Evolutionary conservation across 352 stramenopile genomes (phyloP).

Genomic region (Peronospora tabacina): DNA sequence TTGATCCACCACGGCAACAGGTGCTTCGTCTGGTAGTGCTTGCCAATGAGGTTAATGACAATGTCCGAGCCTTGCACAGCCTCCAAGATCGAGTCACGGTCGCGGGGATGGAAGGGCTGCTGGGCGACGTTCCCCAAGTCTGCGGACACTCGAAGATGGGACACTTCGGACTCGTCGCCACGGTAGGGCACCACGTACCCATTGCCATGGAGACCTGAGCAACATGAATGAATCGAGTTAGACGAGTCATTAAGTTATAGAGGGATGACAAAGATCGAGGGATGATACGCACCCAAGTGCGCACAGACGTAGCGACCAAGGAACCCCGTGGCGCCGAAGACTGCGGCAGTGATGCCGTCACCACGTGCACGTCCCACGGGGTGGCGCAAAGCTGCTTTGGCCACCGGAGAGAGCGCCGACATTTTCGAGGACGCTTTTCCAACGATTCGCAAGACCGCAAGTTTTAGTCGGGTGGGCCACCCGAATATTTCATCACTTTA

Average conservation of each 20-base stretch:
- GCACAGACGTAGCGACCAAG: slow-evolving; percentile 92
- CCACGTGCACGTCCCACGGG: slow-evolving; percentile 60
- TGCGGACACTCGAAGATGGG: slow-evolving; percentile 91
- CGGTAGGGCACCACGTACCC: slow-evolving; percentile 86
- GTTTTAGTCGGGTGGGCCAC: background rate
- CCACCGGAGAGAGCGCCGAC: slow-evolving; percentile 76
- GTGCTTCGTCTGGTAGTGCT: slow-evolving; percentile 96
- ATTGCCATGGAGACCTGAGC: slow-evolving; percentile 59
- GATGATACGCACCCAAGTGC: slow-evolving; percentile 81
- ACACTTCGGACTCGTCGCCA: slow-evolving; percentile 90
- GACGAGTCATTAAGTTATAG: background rate
- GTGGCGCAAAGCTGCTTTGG: slow-evolving; percentile 68
- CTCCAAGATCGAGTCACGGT: slow-evolving; percentile 90
- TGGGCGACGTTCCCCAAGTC: slow-evolving; percentile 89
- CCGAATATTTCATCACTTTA: too few relatives aligned
- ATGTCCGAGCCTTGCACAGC: slow-evolving; percentile 90
- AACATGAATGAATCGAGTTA: background rate
- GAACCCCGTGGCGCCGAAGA: slow-evolving; percentile 94
- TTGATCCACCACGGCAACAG: slow-evolving; percentile 90
- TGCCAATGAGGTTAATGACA: slow-evolving; percentile 96
- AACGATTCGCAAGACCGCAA: background rate
- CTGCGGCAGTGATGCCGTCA: slow-evolving; percentile 86
- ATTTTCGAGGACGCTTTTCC: slow-evolving; percentile 25
- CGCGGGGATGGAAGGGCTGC: slow-evolving; percentile 77
- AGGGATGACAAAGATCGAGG: too few relatives aligned